Evolutionary conservation across 2,329 filamentous ascomycete species (phyloP).

Genomic region (Erysiphe pulchra): DNA sequence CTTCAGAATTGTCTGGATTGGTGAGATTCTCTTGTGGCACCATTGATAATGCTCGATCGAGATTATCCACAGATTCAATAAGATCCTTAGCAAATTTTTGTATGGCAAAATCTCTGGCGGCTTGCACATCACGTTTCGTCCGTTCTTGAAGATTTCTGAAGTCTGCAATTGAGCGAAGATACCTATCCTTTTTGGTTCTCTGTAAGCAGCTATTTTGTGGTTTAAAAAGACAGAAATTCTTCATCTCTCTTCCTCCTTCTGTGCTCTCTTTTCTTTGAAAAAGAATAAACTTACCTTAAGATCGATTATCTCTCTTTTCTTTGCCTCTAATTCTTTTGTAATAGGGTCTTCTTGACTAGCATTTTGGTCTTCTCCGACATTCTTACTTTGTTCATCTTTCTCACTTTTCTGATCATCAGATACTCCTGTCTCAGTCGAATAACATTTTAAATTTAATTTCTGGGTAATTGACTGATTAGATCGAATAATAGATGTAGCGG

Average conservation of each 20-base stretch:
- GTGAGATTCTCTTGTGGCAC: conserved; percentile 52
- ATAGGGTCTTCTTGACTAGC: conserved; percentile 16
- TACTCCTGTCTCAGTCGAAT: too few relatives aligned
- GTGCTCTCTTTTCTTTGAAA: neutral
- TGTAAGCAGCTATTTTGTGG: neutral
- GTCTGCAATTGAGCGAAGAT: conserved; percentile 78
- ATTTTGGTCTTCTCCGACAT: conserved; percentile 1
- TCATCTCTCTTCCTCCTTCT: neutral
- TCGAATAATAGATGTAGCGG: too few relatives aligned
- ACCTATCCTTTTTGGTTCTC: conserved; percentile 48
- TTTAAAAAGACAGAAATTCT: neutral
- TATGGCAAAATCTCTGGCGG: conserved; percentile 77
- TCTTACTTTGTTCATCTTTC: conserved; percentile 2
- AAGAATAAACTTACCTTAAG: conserved; percentile 41
- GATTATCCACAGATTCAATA: conserved; percentile 85
- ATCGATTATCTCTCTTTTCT: conserved; percentile 48
- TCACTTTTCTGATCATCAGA: too few relatives aligned
- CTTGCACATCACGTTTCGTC: conserved; percentile 69
- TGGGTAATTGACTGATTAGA: too few relatives aligned
- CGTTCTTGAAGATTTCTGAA: conserved; percentile 96
- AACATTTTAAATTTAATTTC: too few relatives aligned
- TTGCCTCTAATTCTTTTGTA: conserved; percentile 43
- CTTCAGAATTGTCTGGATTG: conserved; percentile 21
- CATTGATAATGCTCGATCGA: conserved; percentile 69
- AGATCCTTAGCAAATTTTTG: conserved; percentile 86